A percentile compares a stretch with the other conserved stretches of the same genome.
phyloP scores from a whole-genome alignment of 2,329 filamentous ascomycete species.

The Tolypocladium ovalisporum region DNA sequence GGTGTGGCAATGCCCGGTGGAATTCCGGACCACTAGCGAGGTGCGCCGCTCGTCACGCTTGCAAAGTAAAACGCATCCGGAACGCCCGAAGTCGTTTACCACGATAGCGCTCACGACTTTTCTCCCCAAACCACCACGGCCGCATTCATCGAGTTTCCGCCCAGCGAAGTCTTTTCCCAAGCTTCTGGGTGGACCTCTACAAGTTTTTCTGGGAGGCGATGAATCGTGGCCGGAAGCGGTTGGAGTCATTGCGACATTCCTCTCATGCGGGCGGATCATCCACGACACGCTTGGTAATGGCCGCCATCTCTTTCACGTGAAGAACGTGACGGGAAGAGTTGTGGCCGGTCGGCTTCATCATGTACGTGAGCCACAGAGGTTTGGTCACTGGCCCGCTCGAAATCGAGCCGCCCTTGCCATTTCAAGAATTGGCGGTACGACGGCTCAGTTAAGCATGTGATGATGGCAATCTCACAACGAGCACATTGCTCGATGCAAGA shows the following conservation, averaged over 20 bases:
- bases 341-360: background rate
- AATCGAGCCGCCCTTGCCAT: background rate
- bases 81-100: background rate
- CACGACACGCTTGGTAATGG: background rate
- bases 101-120: background rate
- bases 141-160: background rate
- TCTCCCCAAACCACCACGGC: background rate
- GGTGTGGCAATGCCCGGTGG: background rate
- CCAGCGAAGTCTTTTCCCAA: background rate
- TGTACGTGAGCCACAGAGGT: background rate
- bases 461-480: background rate
- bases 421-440: no score
- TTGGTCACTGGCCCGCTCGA: background rate
- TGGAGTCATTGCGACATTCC: background rate
- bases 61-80: constrained; percentile 1
- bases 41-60: background rate
- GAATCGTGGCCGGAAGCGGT: background rate
- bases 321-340: background rate
- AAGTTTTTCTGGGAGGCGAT: background rate
- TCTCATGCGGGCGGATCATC: background rate
- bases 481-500: background rate
- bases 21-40: background rate
- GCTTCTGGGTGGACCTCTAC: background rate
- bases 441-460: no score
- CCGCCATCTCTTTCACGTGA: background rate